Conservation (phyloP, 2,329 filamentous ascomycete genomes). For the Delphinella strobiligena region DNA sequence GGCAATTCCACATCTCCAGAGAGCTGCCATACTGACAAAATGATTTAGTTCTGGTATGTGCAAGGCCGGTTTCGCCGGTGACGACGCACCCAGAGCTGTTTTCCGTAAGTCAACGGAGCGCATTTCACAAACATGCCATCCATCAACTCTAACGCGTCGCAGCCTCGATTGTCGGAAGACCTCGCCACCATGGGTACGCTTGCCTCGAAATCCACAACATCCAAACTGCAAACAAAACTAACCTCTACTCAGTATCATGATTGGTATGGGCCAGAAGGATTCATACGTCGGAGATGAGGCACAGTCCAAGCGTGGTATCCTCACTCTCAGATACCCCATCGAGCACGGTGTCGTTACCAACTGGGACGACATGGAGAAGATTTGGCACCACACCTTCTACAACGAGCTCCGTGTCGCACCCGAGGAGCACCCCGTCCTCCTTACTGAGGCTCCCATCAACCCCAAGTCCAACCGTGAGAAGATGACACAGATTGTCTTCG, state of each 20-base stretch:
- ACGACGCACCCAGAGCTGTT: conserved; percentile 98
- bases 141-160: conserved; percentile 18
- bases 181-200: conserved; percentile 97
- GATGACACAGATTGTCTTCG: conserved; percentile 99
- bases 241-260: conserved; percentile 77
- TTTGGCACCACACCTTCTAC: conserved; percentile 99
- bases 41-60: conserved; percentile 92
- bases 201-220: conserved; percentile 11
- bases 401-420: conserved; percentile 99
- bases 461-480: conserved; percentile 99
- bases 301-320: conserved; percentile 99
- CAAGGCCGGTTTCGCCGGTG: conserved; percentile 99
- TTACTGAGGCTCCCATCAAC: conserved; percentile 99
- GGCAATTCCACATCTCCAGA: background rate
- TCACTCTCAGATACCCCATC: conserved; percentile 98
- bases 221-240: conserved; percentile 22
- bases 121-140: background rate
- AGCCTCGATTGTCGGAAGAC: conserved; percentile 99
- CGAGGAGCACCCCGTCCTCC: conserved; percentile 98
- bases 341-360: conserved; percentile 99
- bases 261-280: conserved; percentile 99
- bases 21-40: conserved; percentile 11
- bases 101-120: conserved; percentile 73
- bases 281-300: conserved; percentile 99
- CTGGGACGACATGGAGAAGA: conserved; percentile 99